phyloP scores from a whole-genome alignment of 192 early-diverging fungal species.

The Dissophora ornata region DNA sequence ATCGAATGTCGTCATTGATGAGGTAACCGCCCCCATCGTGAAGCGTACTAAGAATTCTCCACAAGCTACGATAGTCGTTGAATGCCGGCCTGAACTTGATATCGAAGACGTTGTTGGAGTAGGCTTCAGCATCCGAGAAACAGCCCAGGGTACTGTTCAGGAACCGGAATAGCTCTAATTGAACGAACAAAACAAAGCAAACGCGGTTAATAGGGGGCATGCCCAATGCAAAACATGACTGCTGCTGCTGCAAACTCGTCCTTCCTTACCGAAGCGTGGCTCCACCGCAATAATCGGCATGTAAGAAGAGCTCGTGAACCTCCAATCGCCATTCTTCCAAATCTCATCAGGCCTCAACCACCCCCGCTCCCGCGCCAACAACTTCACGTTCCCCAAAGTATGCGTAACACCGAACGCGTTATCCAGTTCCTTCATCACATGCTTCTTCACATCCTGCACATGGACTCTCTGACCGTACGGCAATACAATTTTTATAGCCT shows the following conservation, averaged over 20 bases:
- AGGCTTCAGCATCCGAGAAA: not conserved
- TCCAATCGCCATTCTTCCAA: constrained; percentile 9
- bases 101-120: not conserved
- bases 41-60: no score
- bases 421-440: constrained; percentile 4
- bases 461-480: constrained; percentile 4
- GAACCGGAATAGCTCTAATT: constrained; percentile 9
- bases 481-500: constrained; percentile 20
- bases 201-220: not conserved
- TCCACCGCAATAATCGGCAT: constrained; percentile 16
- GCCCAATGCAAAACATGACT: not conserved
- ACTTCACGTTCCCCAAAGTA: not conserved
- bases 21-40: no score
- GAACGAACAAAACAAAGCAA: not conserved
- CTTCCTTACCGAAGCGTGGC: constrained; percentile 10
- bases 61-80: constrained; percentile 12
- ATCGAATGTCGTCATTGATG: no score
- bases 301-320: not conserved
- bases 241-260: no score
- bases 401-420: not conserved
- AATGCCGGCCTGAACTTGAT: constrained; percentile 1
- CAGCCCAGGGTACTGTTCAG: constrained; percentile 10
- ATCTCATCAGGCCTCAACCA: constrained; percentile 2
- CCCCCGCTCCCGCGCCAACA: not conserved
- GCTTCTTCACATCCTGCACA: constrained; percentile 25